Base-by-base conservation (phyloP, 345 rosid genomes). In the Eucalyptus albens region DNA sequence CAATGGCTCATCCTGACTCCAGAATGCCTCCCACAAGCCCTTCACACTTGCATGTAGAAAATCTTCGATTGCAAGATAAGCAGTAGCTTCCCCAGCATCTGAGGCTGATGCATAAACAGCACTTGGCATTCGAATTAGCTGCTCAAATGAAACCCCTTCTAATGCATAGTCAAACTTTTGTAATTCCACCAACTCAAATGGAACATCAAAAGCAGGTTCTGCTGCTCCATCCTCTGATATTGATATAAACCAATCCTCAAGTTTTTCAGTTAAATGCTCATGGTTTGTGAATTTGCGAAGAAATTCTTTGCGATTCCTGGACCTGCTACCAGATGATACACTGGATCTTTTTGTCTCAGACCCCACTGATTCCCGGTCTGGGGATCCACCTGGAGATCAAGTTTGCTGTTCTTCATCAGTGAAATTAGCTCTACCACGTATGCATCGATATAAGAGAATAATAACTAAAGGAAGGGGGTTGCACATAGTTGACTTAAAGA, bases 21-120 rank as follows among this genome's bases (percentile, higher is more conserved):
- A 97, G 92, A 97, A 97, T 17, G 99, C 96, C 49, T 97, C 97
- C 99, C 99, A 97, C 91, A 97, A 90, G 65, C 97, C 97, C 90
- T 96, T 97, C 24, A 91, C 95, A 42, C 96, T 93, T 0, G 99
- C 97, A 67, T 97, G 97, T 83, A 97, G 87, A 89, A 97, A 97
- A 93, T 97, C 98, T 92, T 97, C 99, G n/a, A 97, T 89, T 1
- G 99, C 99, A 87, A 97, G 96, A 93, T 93, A 95, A 10, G 96
- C 95, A 86, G 94, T 94, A 27, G 95, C 97, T 91, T 96, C 97
- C 37, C 93, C 95, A 14, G 95, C 93, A 88, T 93, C 94, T 60
- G 97, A 94, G 6, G 97, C 93, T 7, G 99, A 95, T 56, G 98
- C 97, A 88, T 96, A 96, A 85, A 94, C 94, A 59, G 96, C 97